phyloP scores from a whole-genome alignment of 2,329 filamentous ascomycete genomes.

The Colletotrichum tamarilloi region DNA sequence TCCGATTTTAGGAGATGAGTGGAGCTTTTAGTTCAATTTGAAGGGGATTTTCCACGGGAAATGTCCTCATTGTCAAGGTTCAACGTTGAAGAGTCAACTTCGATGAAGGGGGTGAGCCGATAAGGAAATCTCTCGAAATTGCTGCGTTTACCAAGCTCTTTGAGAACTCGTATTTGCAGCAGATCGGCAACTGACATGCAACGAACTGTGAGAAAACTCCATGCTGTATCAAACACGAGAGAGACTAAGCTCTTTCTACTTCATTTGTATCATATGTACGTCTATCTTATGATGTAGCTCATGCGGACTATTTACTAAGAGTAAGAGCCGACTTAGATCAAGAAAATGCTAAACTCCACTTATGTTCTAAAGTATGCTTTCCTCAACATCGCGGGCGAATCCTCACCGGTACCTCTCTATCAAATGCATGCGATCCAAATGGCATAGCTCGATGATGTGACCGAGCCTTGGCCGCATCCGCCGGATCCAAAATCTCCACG shows the following conservation, averaged over 20 bases:
- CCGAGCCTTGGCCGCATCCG: not conserved
- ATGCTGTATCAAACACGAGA: not conserved
- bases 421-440: slow-evolving; percentile 25
- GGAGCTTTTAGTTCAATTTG: not conserved
- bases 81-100: not conserved
- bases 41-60: not conserved
- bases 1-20: not conserved
- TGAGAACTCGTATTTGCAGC: not conserved
- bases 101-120: not conserved
- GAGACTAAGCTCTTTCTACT: not conserved
- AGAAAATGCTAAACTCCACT: not conserved
- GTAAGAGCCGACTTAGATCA: not conserved
- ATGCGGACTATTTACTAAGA: not conserved
- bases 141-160: not conserved
- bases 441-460: slow-evolving; percentile 10
- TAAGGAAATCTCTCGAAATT: not conserved
- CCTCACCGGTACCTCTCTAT: not conserved
- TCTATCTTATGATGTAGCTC: no score
- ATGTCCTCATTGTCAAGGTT: not conserved
- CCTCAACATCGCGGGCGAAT: not conserved
- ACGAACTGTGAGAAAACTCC: no score
- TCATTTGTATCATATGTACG: not conserved
- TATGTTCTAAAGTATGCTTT: not conserved
- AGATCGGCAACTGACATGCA: not conserved
- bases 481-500: not conserved